Evolutionary conservation across 2,329 filamentous ascomycete genomes (phyloP).

Genomic region (Atkinsonella texensis): DNA sequence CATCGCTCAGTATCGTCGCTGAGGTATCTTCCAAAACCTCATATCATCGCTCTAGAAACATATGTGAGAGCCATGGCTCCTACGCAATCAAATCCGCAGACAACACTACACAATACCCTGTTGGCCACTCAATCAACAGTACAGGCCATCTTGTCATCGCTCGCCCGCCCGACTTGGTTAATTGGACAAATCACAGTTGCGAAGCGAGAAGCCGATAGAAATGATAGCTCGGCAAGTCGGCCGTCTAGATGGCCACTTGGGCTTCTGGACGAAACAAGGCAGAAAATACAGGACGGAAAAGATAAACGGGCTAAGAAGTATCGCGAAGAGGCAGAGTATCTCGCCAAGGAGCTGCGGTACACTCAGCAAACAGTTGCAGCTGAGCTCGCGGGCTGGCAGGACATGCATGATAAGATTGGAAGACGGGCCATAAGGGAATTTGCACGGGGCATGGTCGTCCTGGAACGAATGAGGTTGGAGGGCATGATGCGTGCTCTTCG

Average conservation of each 20-base stretch:
- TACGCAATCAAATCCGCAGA: conserved; percentile 61
- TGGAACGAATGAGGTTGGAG: conserved; percentile 67
- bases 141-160: conserved; percentile 64
- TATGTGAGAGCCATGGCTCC: conserved; percentile 56
- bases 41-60: conserved; percentile 59
- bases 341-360: conserved; percentile 77
- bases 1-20: conserved; percentile 41
- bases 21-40: conserved; percentile 53
- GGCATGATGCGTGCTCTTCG: conserved; percentile 70
- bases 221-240: conserved; percentile 60
- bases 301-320: conserved; percentile 65
- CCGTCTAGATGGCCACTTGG: conserved; percentile 70
- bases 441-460: conserved; percentile 65
- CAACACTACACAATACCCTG: conserved; percentile 62
- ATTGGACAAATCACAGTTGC: conserved; percentile 65
- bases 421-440: conserved; percentile 63
- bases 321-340: conserved; percentile 55
- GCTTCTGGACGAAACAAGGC: conserved; percentile 76
- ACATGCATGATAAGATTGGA: conserved; percentile 70
- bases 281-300: conserved; percentile 70
- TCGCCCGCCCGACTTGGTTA: conserved; percentile 67
- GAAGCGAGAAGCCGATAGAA: conserved; percentile 66
- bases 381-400: conserved; percentile 90
- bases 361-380: conserved; percentile 88
- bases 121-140: conserved; percentile 75